Conservation (phyloP, 73 alveolate species). For the Paramecium tetraurelia region DNA sequence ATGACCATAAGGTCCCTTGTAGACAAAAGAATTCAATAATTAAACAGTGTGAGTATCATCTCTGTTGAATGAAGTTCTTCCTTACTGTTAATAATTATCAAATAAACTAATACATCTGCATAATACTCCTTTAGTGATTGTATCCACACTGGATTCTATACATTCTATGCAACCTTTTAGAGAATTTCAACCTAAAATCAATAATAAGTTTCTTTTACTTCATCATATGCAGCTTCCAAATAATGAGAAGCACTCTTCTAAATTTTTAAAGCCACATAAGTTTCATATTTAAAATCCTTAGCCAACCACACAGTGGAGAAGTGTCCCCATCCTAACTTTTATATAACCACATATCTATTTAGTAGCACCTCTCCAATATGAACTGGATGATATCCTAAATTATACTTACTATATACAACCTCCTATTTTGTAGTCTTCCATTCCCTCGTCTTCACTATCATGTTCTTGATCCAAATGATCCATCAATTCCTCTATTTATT, state of each 20-base stretch:
- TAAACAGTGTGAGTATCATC: constrained; percentile 67
- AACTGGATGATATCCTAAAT: constrained; percentile 96
- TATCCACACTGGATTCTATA: constrained; percentile 67
- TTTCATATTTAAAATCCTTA: constrained; percentile 85
- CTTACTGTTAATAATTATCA: not conserved
- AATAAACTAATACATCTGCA: constrained; percentile 41
- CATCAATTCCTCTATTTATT: constrained; percentile 49
- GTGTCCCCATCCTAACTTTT: constrained; percentile 99
- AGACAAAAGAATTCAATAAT: constrained; percentile 59
- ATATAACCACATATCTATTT: constrained; percentile 93
- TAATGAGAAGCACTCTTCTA: constrained; percentile 98
- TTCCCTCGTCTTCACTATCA: constrained; percentile 93
- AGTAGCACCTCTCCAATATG: constrained; percentile 95
- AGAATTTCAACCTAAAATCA: constrained; percentile 60
- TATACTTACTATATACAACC: constrained; percentile 37
- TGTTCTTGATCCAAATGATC: constrained; percentile 56
- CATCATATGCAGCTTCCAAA: constrained; percentile 99
- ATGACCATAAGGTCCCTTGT: constrained; percentile 73
- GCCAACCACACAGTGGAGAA: constrained; percentile 99
- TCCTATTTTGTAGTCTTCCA: constrained; percentile 91
- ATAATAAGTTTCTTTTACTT: constrained; percentile 83
- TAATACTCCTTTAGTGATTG: constrained; percentile 34
- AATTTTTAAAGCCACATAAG: constrained; percentile 93
- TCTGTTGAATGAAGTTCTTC: constrained; percentile 32
- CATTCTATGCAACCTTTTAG: constrained; percentile 86